phyloP scores from a whole-genome alignment of 2,329 filamentous ascomycete genomes.

The Oidium heveae region DNA sequence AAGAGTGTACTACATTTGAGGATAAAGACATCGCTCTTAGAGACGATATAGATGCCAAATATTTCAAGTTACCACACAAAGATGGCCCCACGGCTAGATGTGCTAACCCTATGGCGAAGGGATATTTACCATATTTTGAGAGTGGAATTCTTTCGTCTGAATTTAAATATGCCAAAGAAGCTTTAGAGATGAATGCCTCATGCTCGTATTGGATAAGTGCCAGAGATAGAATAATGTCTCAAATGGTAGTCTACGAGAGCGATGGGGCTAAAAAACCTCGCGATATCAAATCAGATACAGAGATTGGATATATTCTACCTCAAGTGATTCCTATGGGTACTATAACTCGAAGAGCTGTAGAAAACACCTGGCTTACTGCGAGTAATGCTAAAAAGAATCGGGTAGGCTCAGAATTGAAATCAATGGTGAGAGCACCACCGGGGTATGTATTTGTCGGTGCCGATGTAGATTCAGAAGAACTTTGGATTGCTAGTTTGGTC shows the following conservation, averaged over 20 bases:
- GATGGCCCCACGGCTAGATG: conserved; percentile 73
- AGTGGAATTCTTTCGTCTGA: conserved; percentile 69
- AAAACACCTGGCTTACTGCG: conserved; percentile 95
- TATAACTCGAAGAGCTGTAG: conserved; percentile 76
- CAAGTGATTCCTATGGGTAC: conserved; percentile 98
- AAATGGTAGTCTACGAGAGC: conserved; percentile 74
- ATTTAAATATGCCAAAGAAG: conserved; percentile 75
- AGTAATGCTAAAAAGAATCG: conserved; percentile 92
- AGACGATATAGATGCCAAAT: conserved; percentile 39
- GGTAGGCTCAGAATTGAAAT: conserved; percentile 88
- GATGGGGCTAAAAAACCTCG: conserved; percentile 20
- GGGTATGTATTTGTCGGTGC: conserved; percentile 90
- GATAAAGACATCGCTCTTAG: conserved; percentile 41
- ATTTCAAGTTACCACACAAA: conserved; percentile 92
- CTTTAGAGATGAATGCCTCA: conserved; percentile 92
- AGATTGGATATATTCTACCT: conserved; percentile 64
- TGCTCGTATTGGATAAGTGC: conserved; percentile 99
- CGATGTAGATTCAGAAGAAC: conserved; percentile 88
- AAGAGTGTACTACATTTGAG: conserved; percentile 49
- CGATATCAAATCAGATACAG: conserved; percentile 4
- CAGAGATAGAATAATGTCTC: conserved; percentile 74
- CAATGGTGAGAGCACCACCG: conserved; percentile 78
- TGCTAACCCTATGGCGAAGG: conserved; percentile 69
- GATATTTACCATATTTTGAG: conserved; percentile 78
- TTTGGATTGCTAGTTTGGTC: conserved; percentile 92